Evolutionary conservation across 2,329 filamentous ascomycete species (phyloP), one percentile per base, ranked within the genome.

Genomic region (Pseudogymnoascus sp.): DNA sequence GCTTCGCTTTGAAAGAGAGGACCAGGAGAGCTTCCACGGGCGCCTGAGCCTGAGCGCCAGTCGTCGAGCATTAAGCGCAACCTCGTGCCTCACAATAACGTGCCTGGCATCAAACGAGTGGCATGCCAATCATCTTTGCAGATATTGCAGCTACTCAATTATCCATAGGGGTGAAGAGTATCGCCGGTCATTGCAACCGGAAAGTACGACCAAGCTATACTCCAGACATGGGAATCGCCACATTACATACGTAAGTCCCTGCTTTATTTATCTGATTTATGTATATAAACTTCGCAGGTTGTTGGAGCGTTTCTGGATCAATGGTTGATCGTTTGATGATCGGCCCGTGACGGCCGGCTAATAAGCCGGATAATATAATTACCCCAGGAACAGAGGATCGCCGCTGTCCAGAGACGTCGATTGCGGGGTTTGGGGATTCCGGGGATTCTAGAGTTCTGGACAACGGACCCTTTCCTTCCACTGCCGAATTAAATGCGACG

Each of bases 341-440:
- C 25, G 43, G 43, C 43, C 43, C 43, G 43, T 18, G 25, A 18
- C 25, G 8, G n/a, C 25, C 43, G 43, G 25, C 3, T 47, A 47
- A 47, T 28, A 54, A 11, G 41, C 41, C 41, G 43, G 43, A 33
- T 33, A 50, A 50, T 50, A 30, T 30, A 54, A 54, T 54, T 50
- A 7, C 43, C 43, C 43, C 43, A 50, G 41, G 43, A 50, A 50
- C 22, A 16, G 8, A 12, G 9, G 43, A 54, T 54, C 43, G 8
- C 5, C 25, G n/a, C n/a, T 33, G 25, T 33, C 14, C n/a, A 30
- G 8, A 33, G 43, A 14, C 8, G 4, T 33, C 25, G 2, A 54
- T 54, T 54, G 43, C 43, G 30, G 30, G 30, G 30, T 33, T 25
- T 25, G 41, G 41, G 38, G 41, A n/a, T 50, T 16, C 14, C 4